A percentile compares a stretch with the other conserved stretches of the same genome.
phyloP scores from a whole-genome alignment of 2,329 filamentous ascomycete genomes.

The Colletotrichum caudatum region DNA sequence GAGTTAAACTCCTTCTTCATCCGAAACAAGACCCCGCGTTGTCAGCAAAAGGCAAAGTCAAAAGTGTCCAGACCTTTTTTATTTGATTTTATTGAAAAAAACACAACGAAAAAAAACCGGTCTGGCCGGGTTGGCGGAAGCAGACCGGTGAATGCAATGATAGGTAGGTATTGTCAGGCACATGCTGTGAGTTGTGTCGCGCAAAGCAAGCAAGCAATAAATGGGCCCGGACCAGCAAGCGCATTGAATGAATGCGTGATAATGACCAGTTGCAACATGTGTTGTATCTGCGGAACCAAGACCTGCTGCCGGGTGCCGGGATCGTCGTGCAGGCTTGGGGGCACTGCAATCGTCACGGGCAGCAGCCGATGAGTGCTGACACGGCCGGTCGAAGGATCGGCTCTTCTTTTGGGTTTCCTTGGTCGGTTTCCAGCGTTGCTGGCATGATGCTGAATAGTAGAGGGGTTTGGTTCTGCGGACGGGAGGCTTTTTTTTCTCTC shows the following conservation, averaged over 20 bases:
- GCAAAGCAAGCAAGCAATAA: too few species aligned
- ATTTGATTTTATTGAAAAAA: too few species aligned
- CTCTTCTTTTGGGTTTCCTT: conserved; percentile 3
- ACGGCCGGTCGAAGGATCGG: background rate
- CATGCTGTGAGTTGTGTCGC: background rate
- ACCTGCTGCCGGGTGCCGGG: conserved; percentile 21
- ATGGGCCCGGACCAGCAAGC: conserved; percentile 13
- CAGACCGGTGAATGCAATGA: background rate
- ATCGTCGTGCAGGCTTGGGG: conserved; percentile 25
- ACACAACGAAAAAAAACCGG: background rate
- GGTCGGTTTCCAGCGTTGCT: conserved; percentile 1
- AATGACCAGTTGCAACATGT: conserved; percentile 7
- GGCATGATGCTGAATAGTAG: conserved; percentile 13
- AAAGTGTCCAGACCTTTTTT: conserved; percentile 10
- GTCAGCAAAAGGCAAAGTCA: conserved; percentile 33
- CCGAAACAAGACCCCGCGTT: conserved; percentile 39
- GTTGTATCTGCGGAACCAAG: background rate
- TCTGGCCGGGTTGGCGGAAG: conserved; percentile 11
- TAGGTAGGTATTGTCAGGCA: background rate
- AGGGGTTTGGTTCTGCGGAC: background rate
- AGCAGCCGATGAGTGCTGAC: conserved; percentile 1
- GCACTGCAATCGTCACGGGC: conserved; percentile 30
- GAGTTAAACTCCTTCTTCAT: conserved; percentile 25
- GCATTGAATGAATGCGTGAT: conserved; percentile 6
- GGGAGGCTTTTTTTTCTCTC: background rate